A percentile compares a stretch with the other conserved stretches of the same genome.
Conservation (phyloP, 1,284 basidiomycete genomes). For the Ceratobasidium sp. region DNA sequence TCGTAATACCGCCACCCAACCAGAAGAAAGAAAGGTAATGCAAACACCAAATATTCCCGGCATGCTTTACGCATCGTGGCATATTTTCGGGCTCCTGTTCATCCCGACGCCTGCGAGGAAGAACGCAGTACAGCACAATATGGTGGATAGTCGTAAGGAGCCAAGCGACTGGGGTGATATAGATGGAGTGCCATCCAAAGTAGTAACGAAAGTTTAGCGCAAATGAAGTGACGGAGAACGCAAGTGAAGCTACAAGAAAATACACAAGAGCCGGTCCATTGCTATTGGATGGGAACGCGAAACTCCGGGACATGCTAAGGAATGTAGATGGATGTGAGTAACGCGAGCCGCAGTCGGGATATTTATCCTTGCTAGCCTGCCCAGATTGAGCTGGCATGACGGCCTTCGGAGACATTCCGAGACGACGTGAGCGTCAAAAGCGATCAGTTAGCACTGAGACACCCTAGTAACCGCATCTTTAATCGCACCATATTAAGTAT, state of each 20-base stretch:
- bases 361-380: too few relatives aligned
- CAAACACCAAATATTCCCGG: not conserved
- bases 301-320: not conserved
- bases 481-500: too few relatives aligned
- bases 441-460: too few relatives aligned
- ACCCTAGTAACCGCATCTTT: too few relatives aligned
- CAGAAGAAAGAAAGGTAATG: not conserved
- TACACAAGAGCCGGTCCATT: not conserved
- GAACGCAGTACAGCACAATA: not conserved
- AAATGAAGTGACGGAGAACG: not conserved
- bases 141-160: not conserved
- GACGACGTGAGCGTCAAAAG: too few relatives aligned
- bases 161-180: constrained; percentile 2
- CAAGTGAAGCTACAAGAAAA: not conserved
- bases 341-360: too few relatives aligned
- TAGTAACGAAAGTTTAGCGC: not conserved
- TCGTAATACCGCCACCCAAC: not conserved
- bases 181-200: not conserved
- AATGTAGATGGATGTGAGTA: too few relatives aligned
- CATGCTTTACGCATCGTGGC: constrained; percentile 8
- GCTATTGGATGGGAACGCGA: not conserved
- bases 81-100: not conserved
- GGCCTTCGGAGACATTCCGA: too few relatives aligned
- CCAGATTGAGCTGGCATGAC: too few relatives aligned
- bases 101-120: not conserved